Percentiles rank a stretch among this genome's conserved stretches.
These are phyloP conservation scores for Striga asiatica DNA, from an alignment of 257 asterid species.

Conservation along the genomic window DNA sequence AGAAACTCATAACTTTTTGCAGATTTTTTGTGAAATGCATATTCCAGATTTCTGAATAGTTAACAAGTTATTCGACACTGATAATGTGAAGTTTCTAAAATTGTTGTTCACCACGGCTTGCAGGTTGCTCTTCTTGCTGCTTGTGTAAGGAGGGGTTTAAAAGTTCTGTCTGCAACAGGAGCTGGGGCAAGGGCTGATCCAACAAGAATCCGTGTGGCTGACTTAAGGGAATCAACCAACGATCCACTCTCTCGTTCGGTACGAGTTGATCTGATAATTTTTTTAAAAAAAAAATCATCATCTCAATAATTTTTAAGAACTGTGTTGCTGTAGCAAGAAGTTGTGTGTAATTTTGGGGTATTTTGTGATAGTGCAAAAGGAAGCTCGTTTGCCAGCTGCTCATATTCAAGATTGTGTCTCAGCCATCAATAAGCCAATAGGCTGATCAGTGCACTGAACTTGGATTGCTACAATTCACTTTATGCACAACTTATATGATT, in stretches of 20 bases:
- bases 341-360: not conserved
- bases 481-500: not conserved
- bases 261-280: slow-evolving; percentile 17
- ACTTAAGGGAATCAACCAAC: slow-evolving; percentile 86
- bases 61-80: not conserved
- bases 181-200: slow-evolving; percentile 99
- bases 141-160: slow-evolving; percentile 81
- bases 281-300: slow-evolving; percentile 3
- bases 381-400: not conserved
- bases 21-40: not conserved
- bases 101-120: slow-evolving; percentile 18
- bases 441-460: not conserved
- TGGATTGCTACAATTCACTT: not conserved
- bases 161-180: slow-evolving; percentile 92
- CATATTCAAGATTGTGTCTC: not conserved
- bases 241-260: slow-evolving; percentile 96
- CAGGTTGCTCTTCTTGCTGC: slow-evolving; percentile 97
- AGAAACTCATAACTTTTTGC: not conserved
- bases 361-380: not conserved
- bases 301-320: not conserved
- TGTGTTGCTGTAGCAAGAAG: not conserved
- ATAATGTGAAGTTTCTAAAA: not conserved
- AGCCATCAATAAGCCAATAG: no score
- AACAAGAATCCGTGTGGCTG: slow-evolving; percentile 90
- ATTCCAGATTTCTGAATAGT: not conserved